Percentiles rank a stretch among this genome's conserved stretches.
Conservation (phyloP, 768 basidiomycete species). For the Mrakia frigida region DNA sequence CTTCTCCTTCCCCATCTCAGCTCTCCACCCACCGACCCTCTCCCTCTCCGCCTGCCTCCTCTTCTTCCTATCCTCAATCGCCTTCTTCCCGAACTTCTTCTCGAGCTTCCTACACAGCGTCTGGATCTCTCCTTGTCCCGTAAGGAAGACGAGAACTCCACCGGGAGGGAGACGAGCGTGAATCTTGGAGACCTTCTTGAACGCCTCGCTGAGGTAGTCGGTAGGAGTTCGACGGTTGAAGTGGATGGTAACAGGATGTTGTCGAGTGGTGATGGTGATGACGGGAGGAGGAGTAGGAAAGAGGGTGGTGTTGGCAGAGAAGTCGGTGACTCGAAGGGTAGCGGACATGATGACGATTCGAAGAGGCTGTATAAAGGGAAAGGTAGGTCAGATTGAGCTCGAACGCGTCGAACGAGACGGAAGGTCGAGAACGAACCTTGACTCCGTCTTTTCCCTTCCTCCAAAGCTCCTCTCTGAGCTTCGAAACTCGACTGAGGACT, state of each 20-base stretch:
- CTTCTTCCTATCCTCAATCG: conserved; percentile 53
- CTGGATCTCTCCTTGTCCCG: conserved; percentile 91
- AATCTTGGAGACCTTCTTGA: conserved; percentile 85
- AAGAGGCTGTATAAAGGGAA: conserved; percentile 55
- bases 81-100: conserved; percentile 64
- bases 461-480: conserved; percentile 85
- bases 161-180: conserved; percentile 87
- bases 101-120: conserved; percentile 78
- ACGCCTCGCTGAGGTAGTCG: conserved; percentile 84
- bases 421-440: conserved; percentile 52
- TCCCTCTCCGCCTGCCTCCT: conserved; percentile 20
- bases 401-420: background rate
- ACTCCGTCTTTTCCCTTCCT: conserved; percentile 57
- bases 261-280: conserved; percentile 80
- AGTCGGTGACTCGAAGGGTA: conserved; percentile 87
- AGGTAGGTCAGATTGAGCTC: background rate
- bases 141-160: conserved; percentile 87
- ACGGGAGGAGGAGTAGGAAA: conserved; percentile 84
- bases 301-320: conserved; percentile 73
- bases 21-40: conserved; percentile 4
- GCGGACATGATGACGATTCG: conserved; percentile 98
- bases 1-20: conserved; percentile 21
- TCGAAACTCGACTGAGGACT: conserved; percentile 87
- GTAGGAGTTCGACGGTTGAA: conserved; percentile 79
- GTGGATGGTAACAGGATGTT: conserved; percentile 91